Evolutionary conservation across 768 basidiomycete genomes (phyloP), one percentile per base, ranked within the genome.

Genomic region (Suillus alpinus): DNA sequence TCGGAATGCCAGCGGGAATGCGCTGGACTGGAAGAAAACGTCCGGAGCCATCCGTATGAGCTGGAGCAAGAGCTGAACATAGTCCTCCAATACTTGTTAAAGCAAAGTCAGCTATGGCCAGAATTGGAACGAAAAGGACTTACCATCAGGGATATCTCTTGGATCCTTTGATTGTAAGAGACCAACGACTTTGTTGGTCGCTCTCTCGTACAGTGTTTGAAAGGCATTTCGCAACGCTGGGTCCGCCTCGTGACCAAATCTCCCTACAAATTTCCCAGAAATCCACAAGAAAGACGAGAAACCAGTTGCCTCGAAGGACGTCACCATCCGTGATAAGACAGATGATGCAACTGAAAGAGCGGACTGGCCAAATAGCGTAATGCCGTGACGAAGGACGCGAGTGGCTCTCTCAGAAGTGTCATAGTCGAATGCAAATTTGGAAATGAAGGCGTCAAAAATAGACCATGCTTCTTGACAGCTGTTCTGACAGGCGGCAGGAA

Each of bases 261-360:
- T 82, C 36, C 80, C 80, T n/a, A 93, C 81, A 31, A 92, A 74
- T 75, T 98, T 98, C 47, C 94, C 91, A 34, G 86, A 88, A 61
- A 98, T 92, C 97, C 97, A 99, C 23, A 98, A 73, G 75, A 93
- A 98, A 64, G 91, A 89, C 12, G 95, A 83, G 68, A 87, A 86
- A 0, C 90, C 91, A 10, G 91, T 92, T 10, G 78, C 74, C 66
- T 93, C 91, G 69, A 98, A 99, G 7, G 84, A 82, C 8, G 81
- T 68, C 1, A 86, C 81, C 90, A 98, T 90, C 56, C 92, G 83
- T 7, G 81, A 80, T 50, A 96, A 74, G 2, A 95, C 80, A 0
- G 86, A 78, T 26, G 92, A 83, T 9, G 91, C 83, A 53, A 97
- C 78, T 4, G 86, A 76, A 49, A 90, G 78, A 9, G 86, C 83